A percentile compares a stretch with the other conserved stretches of the same genome.
These are phyloP conservation scores for Lepiota venenata DNA, from an alignment of 768 basidiomycete species.

Conservation along the genomic window DNA sequence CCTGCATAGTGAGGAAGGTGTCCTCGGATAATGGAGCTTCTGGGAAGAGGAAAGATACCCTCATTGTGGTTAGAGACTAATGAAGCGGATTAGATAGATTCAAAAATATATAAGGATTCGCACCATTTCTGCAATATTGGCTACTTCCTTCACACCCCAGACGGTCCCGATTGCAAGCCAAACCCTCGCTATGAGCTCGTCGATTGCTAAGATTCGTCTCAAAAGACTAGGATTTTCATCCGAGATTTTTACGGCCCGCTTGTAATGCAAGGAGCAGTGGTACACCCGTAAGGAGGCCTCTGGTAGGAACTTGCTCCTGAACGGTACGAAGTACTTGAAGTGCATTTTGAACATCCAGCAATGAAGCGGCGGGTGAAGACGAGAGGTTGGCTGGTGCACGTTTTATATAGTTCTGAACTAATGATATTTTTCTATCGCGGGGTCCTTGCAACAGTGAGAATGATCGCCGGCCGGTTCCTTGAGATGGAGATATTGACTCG, in stretches of 20 bases:
- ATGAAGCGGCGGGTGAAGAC: slow-evolving; percentile 38
- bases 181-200: slow-evolving; percentile 56
- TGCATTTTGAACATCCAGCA: slow-evolving; percentile 65
- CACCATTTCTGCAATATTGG: slow-evolving; percentile 55
- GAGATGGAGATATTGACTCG: slow-evolving; percentile 7
- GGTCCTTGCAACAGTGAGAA: slow-evolving; percentile 38
- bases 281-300: slow-evolving; percentile 70
- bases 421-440: slow-evolving; percentile 55
- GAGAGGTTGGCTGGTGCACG: slow-evolving; percentile 36
- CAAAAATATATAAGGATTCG: slow-evolving; percentile 12
- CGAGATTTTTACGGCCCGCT: slow-evolving; percentile 40
- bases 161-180: slow-evolving; percentile 70
- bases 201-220: slow-evolving; percentile 51
- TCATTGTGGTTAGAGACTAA: slow-evolving; percentile 9
- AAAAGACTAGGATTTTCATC: slow-evolving; percentile 33
- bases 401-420: slow-evolving; percentile 41
- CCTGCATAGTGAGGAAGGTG: slow-evolving; percentile 10
- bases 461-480: slow-evolving; percentile 30
- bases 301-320: slow-evolving; percentile 70
- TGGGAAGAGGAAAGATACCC: slow-evolving; percentile 3
- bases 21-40: slow-evolving; percentile 7
- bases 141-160: slow-evolving; percentile 63
- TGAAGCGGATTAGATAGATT: slow-evolving; percentile 15
- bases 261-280: slow-evolving; percentile 87
- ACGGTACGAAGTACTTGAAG: slow-evolving; percentile 63